A percentile compares a stretch with the other conserved stretches of the same genome.
These are phyloP conservation scores for Gaillardinia entomophila DNA, from an alignment of 805 yeast species.

Conservation along the genomic window DNA sequence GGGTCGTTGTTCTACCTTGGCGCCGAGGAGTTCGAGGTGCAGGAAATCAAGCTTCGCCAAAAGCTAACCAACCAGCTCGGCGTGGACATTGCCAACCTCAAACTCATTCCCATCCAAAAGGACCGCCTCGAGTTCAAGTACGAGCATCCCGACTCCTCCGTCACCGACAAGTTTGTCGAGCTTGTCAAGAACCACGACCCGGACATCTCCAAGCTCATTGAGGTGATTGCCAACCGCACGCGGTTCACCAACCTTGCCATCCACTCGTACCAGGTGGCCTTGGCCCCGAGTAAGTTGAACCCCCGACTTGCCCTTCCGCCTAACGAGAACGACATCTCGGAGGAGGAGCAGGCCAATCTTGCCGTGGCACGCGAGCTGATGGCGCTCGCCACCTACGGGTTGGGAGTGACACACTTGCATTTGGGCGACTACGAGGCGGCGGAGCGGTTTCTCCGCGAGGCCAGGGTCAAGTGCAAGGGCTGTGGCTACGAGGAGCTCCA, in stretches of 20 bases:
- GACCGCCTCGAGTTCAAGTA: slow-evolving; percentile 6
- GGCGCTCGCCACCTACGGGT: slow-evolving; percentile 77
- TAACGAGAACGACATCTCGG: not conserved
- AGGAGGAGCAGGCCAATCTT: slow-evolving; percentile 1
- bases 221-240: not conserved
- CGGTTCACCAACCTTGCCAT: not conserved
- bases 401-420: slow-evolving; percentile 75
- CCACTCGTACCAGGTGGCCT: not conserved
- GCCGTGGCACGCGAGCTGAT: slow-evolving; percentile 53
- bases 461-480: slow-evolving; percentile 64
- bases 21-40: slow-evolving; percentile 56
- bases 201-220: not conserved
- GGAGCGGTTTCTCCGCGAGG: slow-evolving; percentile 55
- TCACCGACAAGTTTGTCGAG: slow-evolving; percentile 5
- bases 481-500: slow-evolving; percentile 60
- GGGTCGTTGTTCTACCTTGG: slow-evolving; percentile 66
- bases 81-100: slow-evolving; percentile 12
- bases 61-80: slow-evolving; percentile 19
- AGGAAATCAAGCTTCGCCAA: slow-evolving; percentile 27
- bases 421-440: slow-evolving; percentile 52
- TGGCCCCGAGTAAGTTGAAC: slow-evolving; percentile 2
- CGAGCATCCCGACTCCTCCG: slow-evolving; percentile 5
- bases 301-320: not conserved
- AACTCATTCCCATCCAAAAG: slow-evolving; percentile 11
- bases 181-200: not conserved